A percentile compares a stretch with the other conserved stretches of the same genome.
phyloP scores from a whole-genome alignment of 2,329 filamentous ascomycete species.

The Aspergillus tamarii region DNA sequence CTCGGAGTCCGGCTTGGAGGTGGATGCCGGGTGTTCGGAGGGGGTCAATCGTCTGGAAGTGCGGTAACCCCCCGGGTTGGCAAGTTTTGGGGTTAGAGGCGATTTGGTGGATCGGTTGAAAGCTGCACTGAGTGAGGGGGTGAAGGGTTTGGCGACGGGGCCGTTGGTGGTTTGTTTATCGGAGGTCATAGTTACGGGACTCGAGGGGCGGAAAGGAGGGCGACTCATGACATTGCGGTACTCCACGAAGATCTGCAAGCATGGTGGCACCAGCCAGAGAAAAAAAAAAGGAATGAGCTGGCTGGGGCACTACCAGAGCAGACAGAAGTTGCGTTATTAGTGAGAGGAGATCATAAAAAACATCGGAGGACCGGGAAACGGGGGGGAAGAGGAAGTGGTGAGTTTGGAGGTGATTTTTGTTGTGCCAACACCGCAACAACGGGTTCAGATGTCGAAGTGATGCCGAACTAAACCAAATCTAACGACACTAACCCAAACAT shows the following conservation, averaged over 20 bases:
- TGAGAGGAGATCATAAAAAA: slow-evolving; percentile 8
- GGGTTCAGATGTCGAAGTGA: slow-evolving; percentile 1
- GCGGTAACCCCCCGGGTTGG: slow-evolving; percentile 40
- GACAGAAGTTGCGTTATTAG: neutral
- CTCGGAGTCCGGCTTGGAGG: slow-evolving; percentile 53
- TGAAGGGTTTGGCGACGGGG: slow-evolving; percentile 61
- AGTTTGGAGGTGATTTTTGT: slow-evolving; percentile 3
- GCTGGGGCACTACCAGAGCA: neutral
- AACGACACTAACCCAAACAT: slow-evolving; percentile 3
- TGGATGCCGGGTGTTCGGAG: slow-evolving; percentile 37
- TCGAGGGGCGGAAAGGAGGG: slow-evolving; percentile 32
- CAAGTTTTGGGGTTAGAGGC: slow-evolving; percentile 64
- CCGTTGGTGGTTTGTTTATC: slow-evolving; percentile 55
- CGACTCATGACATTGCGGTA: slow-evolving; percentile 52
- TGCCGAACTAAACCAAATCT: slow-evolving; percentile 3
- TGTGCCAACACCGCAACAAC: slow-evolving; percentile 8
- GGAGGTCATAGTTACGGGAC: slow-evolving; percentile 50
- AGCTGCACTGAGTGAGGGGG: slow-evolving; percentile 69
- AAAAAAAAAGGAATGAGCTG: slow-evolving; percentile 10
- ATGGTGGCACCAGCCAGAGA: slow-evolving; percentile 38
- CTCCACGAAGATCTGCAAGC: slow-evolving; percentile 31
- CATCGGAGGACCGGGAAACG: neutral
- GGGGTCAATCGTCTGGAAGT: slow-evolving; percentile 38
- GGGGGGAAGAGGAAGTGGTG: neutral
- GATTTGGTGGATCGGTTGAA: slow-evolving; percentile 59